Evolutionary conservation across 2,329 filamentous ascomycete species (phyloP).

Genomic region (Alternaria sp.): DNA sequence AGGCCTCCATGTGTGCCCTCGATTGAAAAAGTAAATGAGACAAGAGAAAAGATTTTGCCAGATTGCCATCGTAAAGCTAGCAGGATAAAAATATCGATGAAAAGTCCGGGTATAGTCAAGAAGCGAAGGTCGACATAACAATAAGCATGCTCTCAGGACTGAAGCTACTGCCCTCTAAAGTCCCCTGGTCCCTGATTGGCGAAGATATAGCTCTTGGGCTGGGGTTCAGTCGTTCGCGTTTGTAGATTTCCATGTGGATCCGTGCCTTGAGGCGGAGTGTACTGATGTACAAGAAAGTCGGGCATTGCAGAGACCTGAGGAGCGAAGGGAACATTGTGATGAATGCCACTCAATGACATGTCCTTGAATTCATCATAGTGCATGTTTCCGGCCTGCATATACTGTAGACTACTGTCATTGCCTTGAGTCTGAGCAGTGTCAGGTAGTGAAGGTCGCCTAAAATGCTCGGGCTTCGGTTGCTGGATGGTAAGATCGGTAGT

Average conservation of each 20-base stretch:
- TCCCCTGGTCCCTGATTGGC: slow-evolving; percentile 58
- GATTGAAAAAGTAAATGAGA: slow-evolving; percentile 5
- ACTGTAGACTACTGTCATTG: slow-evolving; percentile 39
- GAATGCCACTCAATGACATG: slow-evolving; percentile 41
- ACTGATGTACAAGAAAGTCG: slow-evolving; percentile 58
- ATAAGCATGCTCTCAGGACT: slow-evolving; percentile 1
- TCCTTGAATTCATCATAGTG: slow-evolving; percentile 44
- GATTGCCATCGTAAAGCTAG: slow-evolving; percentile 1
- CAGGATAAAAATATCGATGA: slow-evolving; percentile 10
- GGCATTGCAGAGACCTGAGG: slow-evolving; percentile 45
- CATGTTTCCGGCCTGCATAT: slow-evolving; percentile 33
- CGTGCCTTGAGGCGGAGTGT: slow-evolving; percentile 55
- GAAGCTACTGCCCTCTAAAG: slow-evolving; percentile 40
- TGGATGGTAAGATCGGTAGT: slow-evolving; percentile 46
- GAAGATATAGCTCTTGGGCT: slow-evolving; percentile 59
- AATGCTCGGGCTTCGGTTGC: slow-evolving; percentile 50
- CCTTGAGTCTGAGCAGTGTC: slow-evolving; percentile 37
- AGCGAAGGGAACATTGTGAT: slow-evolving; percentile 47
- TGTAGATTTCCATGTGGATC: slow-evolving; percentile 42
- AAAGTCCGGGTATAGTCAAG: slow-evolving; percentile 20
- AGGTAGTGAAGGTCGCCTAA: slow-evolving; percentile 49
- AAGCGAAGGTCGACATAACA: slow-evolving; percentile 8
- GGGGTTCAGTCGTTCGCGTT: slow-evolving; percentile 43
- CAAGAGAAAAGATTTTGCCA: slow-evolving; percentile 3
- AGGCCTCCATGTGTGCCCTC: slow-evolving; percentile 4